phyloP scores from a whole-genome alignment of 352 stramenopile species.

The Phytopythium delawarense region DNA sequence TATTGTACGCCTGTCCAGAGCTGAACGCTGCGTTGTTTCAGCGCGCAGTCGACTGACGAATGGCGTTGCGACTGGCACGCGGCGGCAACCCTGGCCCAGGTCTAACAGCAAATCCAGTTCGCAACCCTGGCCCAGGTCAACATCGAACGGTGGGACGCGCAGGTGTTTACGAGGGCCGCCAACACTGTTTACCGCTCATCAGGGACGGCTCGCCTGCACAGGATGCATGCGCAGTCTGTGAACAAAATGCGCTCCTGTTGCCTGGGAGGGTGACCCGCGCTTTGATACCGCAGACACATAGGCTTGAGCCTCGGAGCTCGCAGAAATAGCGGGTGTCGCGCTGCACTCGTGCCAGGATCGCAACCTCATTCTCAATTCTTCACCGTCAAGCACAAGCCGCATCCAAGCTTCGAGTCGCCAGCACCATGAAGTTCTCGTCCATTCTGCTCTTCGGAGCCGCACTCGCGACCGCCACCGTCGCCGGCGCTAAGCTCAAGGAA shows the following conservation, averaged over 20 bases:
- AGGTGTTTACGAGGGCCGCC: neutral
- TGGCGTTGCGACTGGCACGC: too few species aligned
- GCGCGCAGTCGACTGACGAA: too few species aligned
- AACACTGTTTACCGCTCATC: neutral
- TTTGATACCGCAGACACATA: too few species aligned
- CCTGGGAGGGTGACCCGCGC: too few species aligned
- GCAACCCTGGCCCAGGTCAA: neutral
- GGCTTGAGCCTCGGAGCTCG: too few species aligned
- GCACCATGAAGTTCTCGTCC: neutral
- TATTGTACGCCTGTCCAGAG: too few species aligned
- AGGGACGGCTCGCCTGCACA: too few species aligned
- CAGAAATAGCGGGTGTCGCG: too few species aligned
- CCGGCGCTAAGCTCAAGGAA: constrained; percentile 16
- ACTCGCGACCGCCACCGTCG: constrained; percentile 8
- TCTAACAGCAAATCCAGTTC: neutral
- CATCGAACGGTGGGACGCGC: neutral
- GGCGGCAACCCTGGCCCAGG: neutral
- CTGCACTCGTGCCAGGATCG: too few species aligned
- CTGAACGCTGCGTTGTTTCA: too few species aligned
- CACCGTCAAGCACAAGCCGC: neutral
- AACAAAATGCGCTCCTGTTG: neutral
- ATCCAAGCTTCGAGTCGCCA: neutral
- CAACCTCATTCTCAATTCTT: constrained; percentile 1
- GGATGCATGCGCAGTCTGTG: too few species aligned
- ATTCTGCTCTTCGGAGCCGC: neutral